Base-by-base conservation (phyloP, 805 yeast species). In the Nakazawaea pomicola region DNA sequence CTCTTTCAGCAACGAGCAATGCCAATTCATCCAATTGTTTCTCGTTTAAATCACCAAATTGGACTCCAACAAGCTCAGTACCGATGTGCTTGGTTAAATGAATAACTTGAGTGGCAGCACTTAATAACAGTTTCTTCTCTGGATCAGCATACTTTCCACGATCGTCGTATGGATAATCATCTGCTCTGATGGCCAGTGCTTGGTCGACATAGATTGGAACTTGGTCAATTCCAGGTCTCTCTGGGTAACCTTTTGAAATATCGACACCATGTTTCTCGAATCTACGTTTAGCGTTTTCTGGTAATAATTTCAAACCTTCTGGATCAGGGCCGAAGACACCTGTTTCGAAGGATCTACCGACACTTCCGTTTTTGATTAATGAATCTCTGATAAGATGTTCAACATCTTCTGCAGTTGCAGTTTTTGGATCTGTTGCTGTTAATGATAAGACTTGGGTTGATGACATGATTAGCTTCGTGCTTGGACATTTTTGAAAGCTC, bases 41-140 rank as follows among this genome's bases (percentile, higher is more conserved):
- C 43, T 67, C 64, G 33, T 52, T 59, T 43, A 69, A 53, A 19
- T 68, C 70, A 4, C 56, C 53, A 27, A 72, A 53, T 50, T 71
- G 73, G 29, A 72, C 52, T n/a, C 76, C 77, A 33, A 65, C 62
- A 40, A 72, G 59, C 45, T 71, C 77, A 12, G 77, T 72, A 35
- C 78, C 78, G 48, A 71, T 54, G 47, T 68, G 64, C 40, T 65
- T 66, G 41, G 76, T 67, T 44, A 72, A 55, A 43, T 72, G 44
- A 28, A 48, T 64, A 19, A 72, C 73, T 43, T 65, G 62, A 48
- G 54, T 62, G 34, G 60, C 68, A 48, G 68, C 69, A 6, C 66
- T 60, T 36, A 65, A 57, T 16, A 65, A 49, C 4, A 69, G 68
- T 46, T 63, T 65, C 55, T 66, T 66, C 44, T 61, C 66, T 8